Percentiles rank a stretch among this genome's conserved stretches.
These are phyloP conservation scores for Crithidia bombi DNA, from an alignment of 208 protist genomes.

Conservation along the genomic window DNA sequence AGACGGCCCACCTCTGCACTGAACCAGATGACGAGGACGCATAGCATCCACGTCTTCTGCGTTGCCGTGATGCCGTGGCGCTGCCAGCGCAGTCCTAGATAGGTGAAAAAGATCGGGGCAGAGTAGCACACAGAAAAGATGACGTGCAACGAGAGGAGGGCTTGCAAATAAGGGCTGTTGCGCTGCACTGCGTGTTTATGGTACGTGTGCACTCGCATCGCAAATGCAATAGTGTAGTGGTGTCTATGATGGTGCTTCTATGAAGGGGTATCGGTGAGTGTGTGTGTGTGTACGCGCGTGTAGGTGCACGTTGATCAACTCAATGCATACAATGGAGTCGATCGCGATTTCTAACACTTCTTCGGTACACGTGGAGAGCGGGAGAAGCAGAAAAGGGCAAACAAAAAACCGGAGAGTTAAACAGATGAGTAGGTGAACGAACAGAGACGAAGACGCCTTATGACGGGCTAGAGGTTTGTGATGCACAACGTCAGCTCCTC, in stretches of 20 bases:
- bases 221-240: neutral
- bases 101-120: constrained; percentile 52
- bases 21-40: constrained; percentile 55
- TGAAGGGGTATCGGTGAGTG: too few species aligned
- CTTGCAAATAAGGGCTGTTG: constrained; percentile 54
- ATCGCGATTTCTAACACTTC: neutral
- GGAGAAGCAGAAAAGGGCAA: neutral
- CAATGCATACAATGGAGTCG: neutral
- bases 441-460: neutral
- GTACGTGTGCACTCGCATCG: constrained; percentile 76
- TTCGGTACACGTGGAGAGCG: too few species aligned
- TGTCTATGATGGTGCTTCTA: neutral
- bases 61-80: constrained; percentile 10
- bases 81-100: constrained; percentile 46
- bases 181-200: constrained; percentile 63
- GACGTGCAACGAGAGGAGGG: constrained; percentile 45
- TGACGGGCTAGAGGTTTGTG: too few species aligned
- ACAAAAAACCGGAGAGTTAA: neutral
- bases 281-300: neutral
- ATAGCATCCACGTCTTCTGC: constrained; percentile 52
- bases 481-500: too few species aligned
- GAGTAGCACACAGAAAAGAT: constrained; percentile 67
- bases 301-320: neutral
- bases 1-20: constrained; percentile 52
- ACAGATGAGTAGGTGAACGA: neutral